Evolutionary conservation across 768 basidiomycete genomes (phyloP).

Genomic region (Russula earlei): DNA sequence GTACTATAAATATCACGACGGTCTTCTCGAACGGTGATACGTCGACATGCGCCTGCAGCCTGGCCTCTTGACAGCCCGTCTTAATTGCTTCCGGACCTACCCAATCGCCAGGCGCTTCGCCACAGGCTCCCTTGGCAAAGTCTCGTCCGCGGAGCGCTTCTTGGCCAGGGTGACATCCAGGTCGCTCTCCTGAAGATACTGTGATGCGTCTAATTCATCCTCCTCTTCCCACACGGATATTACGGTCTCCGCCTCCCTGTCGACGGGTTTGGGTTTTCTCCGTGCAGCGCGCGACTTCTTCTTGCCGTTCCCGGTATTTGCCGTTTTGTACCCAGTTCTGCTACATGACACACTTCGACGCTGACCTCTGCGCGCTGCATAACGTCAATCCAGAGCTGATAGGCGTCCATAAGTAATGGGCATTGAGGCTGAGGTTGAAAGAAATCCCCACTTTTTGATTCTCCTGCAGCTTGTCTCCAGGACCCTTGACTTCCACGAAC

Average conservation of each 20-base stretch:
- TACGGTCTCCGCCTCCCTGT: constrained; percentile 5
- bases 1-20: too few relatives aligned
- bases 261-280: constrained; percentile 1
- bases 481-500: constrained; percentile 96
- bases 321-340: constrained; percentile 9
- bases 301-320: background rate
- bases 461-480: constrained; percentile 75
- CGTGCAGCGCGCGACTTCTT: background rate
- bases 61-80: background rate
- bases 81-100: background rate
- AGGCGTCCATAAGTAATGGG: background rate
- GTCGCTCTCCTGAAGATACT: constrained; percentile 1
- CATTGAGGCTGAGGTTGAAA: background rate
- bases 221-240: constrained; percentile 16
- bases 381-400: constrained; percentile 57
- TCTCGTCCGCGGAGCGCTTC: constrained; percentile 11
- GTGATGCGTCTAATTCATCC: constrained; percentile 8
- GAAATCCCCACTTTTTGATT: constrained; percentile 68
- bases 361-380: constrained; percentile 49
- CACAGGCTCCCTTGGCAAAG: background rate
- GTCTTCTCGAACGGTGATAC: background rate
- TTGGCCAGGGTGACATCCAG: background rate
- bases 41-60: background rate
- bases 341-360: constrained; percentile 64
- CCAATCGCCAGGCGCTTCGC: constrained; percentile 12